These are phyloP conservation scores for Colletotrichum godetiae DNA, from an alignment of 2,329 filamentous ascomycete species.

Conservation along the genomic window DNA sequence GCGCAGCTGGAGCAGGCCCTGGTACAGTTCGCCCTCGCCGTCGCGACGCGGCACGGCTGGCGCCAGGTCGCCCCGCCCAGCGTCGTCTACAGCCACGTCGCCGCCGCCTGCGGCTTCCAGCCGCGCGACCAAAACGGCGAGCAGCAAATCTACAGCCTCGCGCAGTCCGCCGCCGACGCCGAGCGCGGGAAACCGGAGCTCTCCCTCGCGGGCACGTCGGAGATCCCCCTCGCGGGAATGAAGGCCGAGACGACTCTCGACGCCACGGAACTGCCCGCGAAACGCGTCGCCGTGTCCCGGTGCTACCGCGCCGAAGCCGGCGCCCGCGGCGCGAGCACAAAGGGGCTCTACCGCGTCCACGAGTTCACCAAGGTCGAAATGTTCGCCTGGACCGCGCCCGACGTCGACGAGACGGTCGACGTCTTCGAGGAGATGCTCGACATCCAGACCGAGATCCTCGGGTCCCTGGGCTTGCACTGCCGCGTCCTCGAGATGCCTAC, in stretches of 20 bases:
- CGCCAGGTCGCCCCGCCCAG: constrained; percentile 84
- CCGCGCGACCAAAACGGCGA: constrained; percentile 91
- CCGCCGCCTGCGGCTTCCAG: constrained; percentile 91
- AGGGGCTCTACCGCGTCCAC: constrained; percentile 95
- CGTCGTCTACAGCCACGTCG: constrained; percentile 92
- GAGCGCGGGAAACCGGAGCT: constrained; percentile 74
- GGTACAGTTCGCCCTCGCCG: constrained; percentile 83
- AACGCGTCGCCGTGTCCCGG: constrained; percentile 85
- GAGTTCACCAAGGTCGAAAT: constrained; percentile 99
- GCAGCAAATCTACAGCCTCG: constrained; percentile 88
- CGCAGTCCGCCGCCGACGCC: constrained; percentile 72
- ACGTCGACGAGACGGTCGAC: constrained; percentile 58
- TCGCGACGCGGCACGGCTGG: constrained; percentile 82
- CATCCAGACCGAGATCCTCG: constrained; percentile 87
- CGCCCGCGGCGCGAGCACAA: constrained; percentile 88
- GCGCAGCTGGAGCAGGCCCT: constrained; percentile 96
- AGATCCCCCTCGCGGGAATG: constrained; percentile 94
- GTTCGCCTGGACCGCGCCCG: constrained; percentile 87
- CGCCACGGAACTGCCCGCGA: constrained; percentile 75
- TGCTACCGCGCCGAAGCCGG: constrained; percentile 97
- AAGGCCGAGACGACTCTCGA: constrained; percentile 79
- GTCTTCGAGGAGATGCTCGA: constrained; percentile 88
- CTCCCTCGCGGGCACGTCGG: constrained; percentile 87
- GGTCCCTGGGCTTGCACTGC: constrained; percentile 81
- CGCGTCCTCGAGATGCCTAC: constrained; percentile 94